Evolutionary conservation across 2,329 filamentous ascomycete genomes (phyloP).

Genomic region (Boeremia lycopersici): DNA sequence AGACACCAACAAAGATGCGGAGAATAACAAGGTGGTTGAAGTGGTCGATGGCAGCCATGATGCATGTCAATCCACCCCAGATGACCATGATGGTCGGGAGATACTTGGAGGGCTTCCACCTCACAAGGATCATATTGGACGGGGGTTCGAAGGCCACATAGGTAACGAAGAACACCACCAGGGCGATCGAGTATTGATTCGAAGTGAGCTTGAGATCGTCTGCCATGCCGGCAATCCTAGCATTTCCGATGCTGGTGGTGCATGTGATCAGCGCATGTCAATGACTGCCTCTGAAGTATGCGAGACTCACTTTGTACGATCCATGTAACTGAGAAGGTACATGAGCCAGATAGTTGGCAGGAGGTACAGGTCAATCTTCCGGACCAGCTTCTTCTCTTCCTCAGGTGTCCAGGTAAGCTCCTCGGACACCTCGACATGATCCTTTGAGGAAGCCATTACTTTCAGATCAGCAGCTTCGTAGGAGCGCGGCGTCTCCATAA

Average conservation of each 20-base stretch:
- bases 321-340: constrained; percentile 57
- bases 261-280: background rate
- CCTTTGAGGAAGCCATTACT: constrained; percentile 47
- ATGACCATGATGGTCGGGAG: constrained; percentile 58
- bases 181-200: constrained; percentile 56
- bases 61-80: constrained; percentile 59
- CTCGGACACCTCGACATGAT: constrained; percentile 52
- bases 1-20: constrained; percentile 61
- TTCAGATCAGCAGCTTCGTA: constrained; percentile 28
- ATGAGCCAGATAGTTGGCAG: constrained; percentile 58
- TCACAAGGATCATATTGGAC: constrained; percentile 60
- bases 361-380: constrained; percentile 56
- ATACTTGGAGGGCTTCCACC: constrained; percentile 58
- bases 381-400: constrained; percentile 56
- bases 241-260: constrained; percentile 53
- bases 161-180: constrained; percentile 60
- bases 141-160: constrained; percentile 62
- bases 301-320: constrained; percentile 45
- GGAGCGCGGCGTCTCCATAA: constrained; percentile 32
- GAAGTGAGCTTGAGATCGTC: constrained; percentile 55
- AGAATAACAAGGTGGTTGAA: constrained; percentile 58
- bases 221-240: constrained; percentile 59
- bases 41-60: constrained; percentile 57
- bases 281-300: background rate
- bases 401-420: constrained; percentile 54